These are phyloP conservation scores for Buxus sempervirens DNA, from an alignment of 164 flowering plant species.

Conservation along the genomic window DNA sequence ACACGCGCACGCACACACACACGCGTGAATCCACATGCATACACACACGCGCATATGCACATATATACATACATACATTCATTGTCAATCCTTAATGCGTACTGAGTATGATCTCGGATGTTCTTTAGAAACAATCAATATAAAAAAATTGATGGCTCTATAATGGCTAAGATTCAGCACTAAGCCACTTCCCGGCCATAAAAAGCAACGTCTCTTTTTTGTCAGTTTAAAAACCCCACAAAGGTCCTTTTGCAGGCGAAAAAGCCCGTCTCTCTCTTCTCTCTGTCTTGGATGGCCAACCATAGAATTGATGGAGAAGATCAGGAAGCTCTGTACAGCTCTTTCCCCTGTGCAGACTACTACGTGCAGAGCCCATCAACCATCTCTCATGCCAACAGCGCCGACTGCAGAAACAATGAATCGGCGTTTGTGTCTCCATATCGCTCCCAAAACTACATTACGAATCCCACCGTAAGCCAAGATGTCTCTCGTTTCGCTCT, in stretches of 20 bases:
- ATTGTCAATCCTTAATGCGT: too few relatives aligned
- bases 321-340: constrained; percentile 36
- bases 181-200: not conserved
- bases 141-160: not conserved
- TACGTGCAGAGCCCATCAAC: constrained; percentile 87
- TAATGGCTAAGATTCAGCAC: not conserved
- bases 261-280: not conserved
- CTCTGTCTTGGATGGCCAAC: constrained; percentile 10
- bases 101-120: not conserved
- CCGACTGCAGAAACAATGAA: constrained; percentile 18
- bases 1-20: too few relatives aligned
- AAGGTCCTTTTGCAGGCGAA: constrained; percentile 1
- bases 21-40: too few relatives aligned
- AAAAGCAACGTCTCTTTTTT: constrained; percentile 10
- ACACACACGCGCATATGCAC: too few relatives aligned
- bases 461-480: constrained; percentile 7
- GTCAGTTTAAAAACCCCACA: constrained; percentile 22
- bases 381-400: constrained; percentile 43
- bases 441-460: constrained; percentile 16
- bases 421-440: constrained; percentile 22
- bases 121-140: not conserved
- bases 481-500: constrained; percentile 30
- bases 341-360: constrained; percentile 44
- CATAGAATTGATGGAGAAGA: constrained; percentile 32
- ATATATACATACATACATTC: too few relatives aligned